phyloP scores from a whole-genome alignment of 768 basidiomycete genomes.

The Mrakia frigida region DNA sequence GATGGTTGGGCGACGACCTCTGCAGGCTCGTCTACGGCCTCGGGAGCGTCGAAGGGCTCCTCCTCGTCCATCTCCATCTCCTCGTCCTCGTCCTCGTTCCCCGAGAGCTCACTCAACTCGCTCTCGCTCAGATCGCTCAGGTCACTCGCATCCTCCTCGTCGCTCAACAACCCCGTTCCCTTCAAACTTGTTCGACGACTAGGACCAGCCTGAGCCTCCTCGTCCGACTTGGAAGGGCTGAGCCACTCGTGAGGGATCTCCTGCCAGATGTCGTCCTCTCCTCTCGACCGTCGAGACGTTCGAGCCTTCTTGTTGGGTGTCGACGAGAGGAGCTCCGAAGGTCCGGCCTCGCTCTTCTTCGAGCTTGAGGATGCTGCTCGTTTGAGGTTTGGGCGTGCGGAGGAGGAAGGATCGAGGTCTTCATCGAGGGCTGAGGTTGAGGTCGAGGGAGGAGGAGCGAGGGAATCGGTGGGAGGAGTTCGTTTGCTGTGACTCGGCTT shows the following conservation, averaged over 20 bases:
- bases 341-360: neutral
- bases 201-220: neutral
- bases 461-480: too few relatives aligned
- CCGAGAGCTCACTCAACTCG: conserved; percentile 3
- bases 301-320: conserved; percentile 20
- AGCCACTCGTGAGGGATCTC: conserved; percentile 73
- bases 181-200: conserved; percentile 17
- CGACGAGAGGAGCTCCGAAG: neutral
- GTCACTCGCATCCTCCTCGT: conserved; percentile 28
- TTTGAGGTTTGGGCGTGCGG: neutral
- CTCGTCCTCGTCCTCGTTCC: conserved; percentile 7
- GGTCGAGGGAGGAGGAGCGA: neutral
- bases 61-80: conserved; percentile 15
- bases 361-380: neutral
- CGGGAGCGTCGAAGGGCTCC: neutral
- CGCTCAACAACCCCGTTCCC: conserved; percentile 25
- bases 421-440: neutral
- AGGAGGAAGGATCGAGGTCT: neutral
- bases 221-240: conserved; percentile 2
- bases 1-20: neutral
- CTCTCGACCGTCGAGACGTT: conserved; percentile 20
- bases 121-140: conserved; percentile 27
- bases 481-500: conserved; percentile 7
- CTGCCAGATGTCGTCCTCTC: conserved; percentile 57
- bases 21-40: too few relatives aligned